Evolutionary conservation across 371 early-diverging fungal genomes (phyloP).

Genomic region (Mucor piriformis): DNA sequence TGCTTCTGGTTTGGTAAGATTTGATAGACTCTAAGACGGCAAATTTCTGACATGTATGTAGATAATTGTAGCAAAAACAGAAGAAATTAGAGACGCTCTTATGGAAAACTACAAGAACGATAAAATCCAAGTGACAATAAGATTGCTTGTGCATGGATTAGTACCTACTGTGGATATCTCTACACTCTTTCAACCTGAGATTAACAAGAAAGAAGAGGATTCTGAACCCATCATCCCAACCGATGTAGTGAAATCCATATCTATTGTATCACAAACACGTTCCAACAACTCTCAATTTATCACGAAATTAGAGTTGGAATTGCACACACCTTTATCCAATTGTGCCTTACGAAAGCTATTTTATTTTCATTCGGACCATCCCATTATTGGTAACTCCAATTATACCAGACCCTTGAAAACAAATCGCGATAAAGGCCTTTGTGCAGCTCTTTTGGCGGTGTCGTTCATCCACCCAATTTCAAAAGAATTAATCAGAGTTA

Average conservation of each 20-base stretch:
- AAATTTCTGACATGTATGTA: slow-evolving; percentile 10
- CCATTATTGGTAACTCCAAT: slow-evolving; percentile 67
- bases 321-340: slow-evolving; percentile 41
- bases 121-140: slow-evolving; percentile 36
- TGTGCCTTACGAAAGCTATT: slow-evolving; percentile 42
- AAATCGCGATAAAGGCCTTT: slow-evolving; percentile 68
- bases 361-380: slow-evolving; percentile 46
- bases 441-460: slow-evolving; percentile 50
- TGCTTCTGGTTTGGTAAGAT: slow-evolving; percentile 61
- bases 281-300: slow-evolving; percentile 55
- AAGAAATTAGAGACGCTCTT: slow-evolving; percentile 29
- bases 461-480: slow-evolving; percentile 49
- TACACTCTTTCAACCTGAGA: slow-evolving; percentile 11
- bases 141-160: slow-evolving; percentile 54
- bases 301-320: slow-evolving; percentile 42
- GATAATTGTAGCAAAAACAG: slow-evolving; percentile 55
- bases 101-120: slow-evolving; percentile 31
- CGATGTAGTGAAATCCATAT: slow-evolving; percentile 6
- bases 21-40: background rate
- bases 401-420: slow-evolving; percentile 57
- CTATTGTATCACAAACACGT: slow-evolving; percentile 38
- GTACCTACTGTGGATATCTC: slow-evolving; percentile 23
- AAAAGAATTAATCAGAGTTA: slow-evolving; percentile 14
- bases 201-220: slow-evolving; percentile 18
- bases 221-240: slow-evolving; percentile 12